A percentile compares a stretch with the other conserved stretches of the same genome.
Conservation (phyloP, 2,329 filamentous ascomycete genomes). For the Monilinia vaccinii-corymbosi region DNA sequence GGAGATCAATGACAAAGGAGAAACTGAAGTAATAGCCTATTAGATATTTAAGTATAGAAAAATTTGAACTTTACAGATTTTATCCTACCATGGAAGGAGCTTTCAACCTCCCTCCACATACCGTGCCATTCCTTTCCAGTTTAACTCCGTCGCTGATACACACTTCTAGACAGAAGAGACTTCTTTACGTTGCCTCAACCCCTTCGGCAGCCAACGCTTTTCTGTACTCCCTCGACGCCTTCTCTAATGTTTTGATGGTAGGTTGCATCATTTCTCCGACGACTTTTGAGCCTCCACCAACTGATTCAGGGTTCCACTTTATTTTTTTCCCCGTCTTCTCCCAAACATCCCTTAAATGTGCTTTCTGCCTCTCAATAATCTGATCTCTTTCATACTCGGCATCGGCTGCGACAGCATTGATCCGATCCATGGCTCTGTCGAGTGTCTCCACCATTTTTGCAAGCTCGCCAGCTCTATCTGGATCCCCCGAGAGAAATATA, state of each 20-base stretch:
- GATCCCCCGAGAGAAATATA: conserved; percentile 80
- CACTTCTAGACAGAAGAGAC: neutral
- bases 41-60: neutral
- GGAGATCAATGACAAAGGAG: neutral
- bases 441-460: conserved; percentile 76
- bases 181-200: conserved; percentile 18
- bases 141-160: conserved; percentile 26
- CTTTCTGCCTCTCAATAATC: conserved; percentile 57
- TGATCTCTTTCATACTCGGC: conserved; percentile 66
- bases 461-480: conserved; percentile 71
- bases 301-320: conserved; percentile 55
- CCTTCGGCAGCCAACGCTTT: conserved; percentile 58
- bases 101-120: neutral
- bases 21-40: neutral
- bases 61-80: neutral
- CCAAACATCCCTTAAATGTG: conserved; percentile 61
- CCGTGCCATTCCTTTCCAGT: conserved; percentile 13
- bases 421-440: conserved; percentile 64
- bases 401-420: conserved; percentile 69
- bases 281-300: conserved; percentile 66
- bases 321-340: conserved; percentile 66
- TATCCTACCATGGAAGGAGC: neutral
- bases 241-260: conserved; percentile 59
- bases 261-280: conserved; percentile 71
- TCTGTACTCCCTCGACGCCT: conserved; percentile 62